Evolutionary conservation across 1,284 basidiomycete species (phyloP), one percentile per base, ranked within the genome.

Genomic region (Ceratobasidium sp.): DNA sequence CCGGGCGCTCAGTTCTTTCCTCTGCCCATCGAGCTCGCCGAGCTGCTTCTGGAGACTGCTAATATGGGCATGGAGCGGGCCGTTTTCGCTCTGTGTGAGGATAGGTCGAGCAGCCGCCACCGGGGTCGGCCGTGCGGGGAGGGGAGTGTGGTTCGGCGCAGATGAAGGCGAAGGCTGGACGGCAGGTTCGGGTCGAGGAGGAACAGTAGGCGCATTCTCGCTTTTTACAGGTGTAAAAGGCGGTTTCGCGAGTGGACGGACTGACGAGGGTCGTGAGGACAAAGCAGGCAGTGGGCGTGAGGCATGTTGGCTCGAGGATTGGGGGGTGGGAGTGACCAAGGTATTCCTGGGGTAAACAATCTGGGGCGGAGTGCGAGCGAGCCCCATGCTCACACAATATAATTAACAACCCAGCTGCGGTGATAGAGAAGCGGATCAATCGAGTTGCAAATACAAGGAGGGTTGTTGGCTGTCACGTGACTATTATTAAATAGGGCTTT

Each of bases 41-140:
- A 67, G 63, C 21, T 67, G 63, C 25, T 67, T 67, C 30, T 67
- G 48, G 8, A 67, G 48, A 21, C 63, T 67, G 36, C 40, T 67
- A n/a, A 67, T 67, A 36, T 51, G 63, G 16, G 63, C 63, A 36
- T 67, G 54, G 6, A 53, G 63, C 33, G 63, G 63, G 14, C 48
- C 63, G 23, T 67, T 67, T 44, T 67, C 63, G 40, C 46, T 53
- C 8, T 36, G 49, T 1, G 48, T 49, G 14, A 51, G 18, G 36
- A 67, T 67, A 8, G 63, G 63, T 4, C 63, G 63, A 49, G 62
- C 62, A 30, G 63, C 48, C 21, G 63, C 49, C 23, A 67, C 51
- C 42, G 63, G 63, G 11, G 63, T 67, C 30, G 49, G 33, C 7
- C 51, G 63, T 11, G 63, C 51, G 16, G 46, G 36, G 33, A 67